These are phyloP conservation scores for Starmera quercuum DNA, from an alignment of 805 yeast genomes.

Conservation along the genomic window DNA sequence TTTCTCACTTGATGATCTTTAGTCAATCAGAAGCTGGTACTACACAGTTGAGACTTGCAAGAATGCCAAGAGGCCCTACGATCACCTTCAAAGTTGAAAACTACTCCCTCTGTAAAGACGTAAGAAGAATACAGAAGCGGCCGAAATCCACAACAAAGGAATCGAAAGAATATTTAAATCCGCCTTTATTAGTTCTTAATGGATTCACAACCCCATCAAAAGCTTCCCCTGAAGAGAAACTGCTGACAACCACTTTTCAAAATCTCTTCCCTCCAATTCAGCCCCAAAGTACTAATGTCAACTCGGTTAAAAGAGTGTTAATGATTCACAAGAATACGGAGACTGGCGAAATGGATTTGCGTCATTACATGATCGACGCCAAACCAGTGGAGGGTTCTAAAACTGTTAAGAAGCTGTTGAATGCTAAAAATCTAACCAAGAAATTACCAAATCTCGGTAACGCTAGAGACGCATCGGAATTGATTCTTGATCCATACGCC, in stretches of 20 bases:
- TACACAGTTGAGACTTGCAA: slow-evolving; percentile 74
- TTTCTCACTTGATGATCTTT: slow-evolving; percentile 80
- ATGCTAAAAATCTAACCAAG: slow-evolving; percentile 53
- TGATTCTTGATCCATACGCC: slow-evolving; percentile 76
- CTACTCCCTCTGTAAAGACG: slow-evolving; percentile 79
- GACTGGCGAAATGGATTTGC: slow-evolving; percentile 68
- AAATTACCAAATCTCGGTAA: slow-evolving; percentile 61
- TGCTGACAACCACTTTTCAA: slow-evolving; percentile 84
- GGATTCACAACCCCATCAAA: slow-evolving; percentile 70
- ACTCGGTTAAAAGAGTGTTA: slow-evolving; percentile 74
- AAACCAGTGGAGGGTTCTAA: slow-evolving; percentile 72
- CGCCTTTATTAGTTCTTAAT: slow-evolving; percentile 89
- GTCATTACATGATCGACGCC: slow-evolving; percentile 88
- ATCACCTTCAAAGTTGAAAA: slow-evolving; percentile 69
- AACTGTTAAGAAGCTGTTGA: slow-evolving; percentile 64
- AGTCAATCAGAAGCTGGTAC: slow-evolving; percentile 78
- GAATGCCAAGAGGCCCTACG: slow-evolving; percentile 94
- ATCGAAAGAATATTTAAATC: slow-evolving; percentile 51
- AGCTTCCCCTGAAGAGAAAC: slow-evolving; percentile 65
- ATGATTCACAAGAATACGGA: slow-evolving; percentile 68
- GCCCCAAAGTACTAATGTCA: slow-evolving; percentile 72
- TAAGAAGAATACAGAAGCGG: slow-evolving; percentile 54
- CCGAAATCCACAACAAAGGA: slow-evolving; percentile 76
- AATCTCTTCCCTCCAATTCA: slow-evolving; percentile 93
- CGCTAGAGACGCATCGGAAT: slow-evolving; percentile 73